Conservation (phyloP, 805 yeast genomes). For the Clavispora carvajalis region DNA sequence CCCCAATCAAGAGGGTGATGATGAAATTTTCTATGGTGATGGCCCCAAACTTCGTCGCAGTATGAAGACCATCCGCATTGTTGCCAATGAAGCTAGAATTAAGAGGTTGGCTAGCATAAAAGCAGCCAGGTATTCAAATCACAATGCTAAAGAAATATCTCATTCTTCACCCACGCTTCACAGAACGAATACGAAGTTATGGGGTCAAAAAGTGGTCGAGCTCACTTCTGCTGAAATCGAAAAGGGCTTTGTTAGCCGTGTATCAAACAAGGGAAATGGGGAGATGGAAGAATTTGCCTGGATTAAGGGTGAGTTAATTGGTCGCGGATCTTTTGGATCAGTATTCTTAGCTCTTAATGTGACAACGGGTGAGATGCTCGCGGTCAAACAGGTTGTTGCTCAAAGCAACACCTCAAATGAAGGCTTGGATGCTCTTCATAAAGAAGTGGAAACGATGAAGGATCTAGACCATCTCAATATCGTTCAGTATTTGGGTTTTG, state of each 20-base stretch:
- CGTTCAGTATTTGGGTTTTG: constrained; percentile 95
- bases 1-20: constrained; percentile 22
- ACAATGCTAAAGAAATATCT: not conserved
- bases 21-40: constrained; percentile 33
- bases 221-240: constrained; percentile 69
- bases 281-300: constrained; percentile 85
- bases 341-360: constrained; percentile 89
- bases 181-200: constrained; percentile 83
- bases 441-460: constrained; percentile 91
- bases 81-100: constrained; percentile 78
- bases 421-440: constrained; percentile 74
- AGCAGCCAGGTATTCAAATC: not conserved
- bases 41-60: constrained; percentile 48
- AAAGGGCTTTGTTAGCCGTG: constrained; percentile 59
- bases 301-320: constrained; percentile 96
- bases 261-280: constrained; percentile 53
- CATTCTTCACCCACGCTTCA: constrained; percentile 32
- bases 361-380: constrained; percentile 97
- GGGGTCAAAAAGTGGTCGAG: constrained; percentile 95
- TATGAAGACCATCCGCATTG: constrained; percentile 87
- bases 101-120: constrained; percentile 27
- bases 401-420: constrained; percentile 34
- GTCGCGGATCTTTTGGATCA: constrained; percentile 94
- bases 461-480: constrained; percentile 91
- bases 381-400: constrained; percentile 84